Evolutionary conservation across 1,139 yeast genomes (phyloP).

Genomic region (Nematodospora anomalae): DNA sequence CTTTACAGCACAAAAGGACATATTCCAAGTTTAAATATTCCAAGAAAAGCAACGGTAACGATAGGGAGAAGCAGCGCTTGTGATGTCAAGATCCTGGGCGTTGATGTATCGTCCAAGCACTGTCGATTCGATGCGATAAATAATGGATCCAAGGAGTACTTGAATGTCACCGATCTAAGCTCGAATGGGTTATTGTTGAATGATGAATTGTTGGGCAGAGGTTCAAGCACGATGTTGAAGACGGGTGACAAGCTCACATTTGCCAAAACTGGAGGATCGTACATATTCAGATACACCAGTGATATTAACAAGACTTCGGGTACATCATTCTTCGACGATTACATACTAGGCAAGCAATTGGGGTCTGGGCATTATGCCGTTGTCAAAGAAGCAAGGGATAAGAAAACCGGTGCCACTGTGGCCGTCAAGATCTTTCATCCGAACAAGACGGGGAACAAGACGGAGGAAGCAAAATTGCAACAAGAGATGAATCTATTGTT

Average conservation of each 20-base stretch:
- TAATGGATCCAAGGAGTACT: constrained; percentile 30
- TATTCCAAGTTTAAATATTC: constrained; percentile 34
- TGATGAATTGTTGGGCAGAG: constrained; percentile 52
- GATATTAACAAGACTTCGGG: constrained; percentile 18
- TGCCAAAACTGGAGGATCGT: constrained; percentile 59
- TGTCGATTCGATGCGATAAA: constrained; percentile 49
- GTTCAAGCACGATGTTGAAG: constrained; percentile 47
- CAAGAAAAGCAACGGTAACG: constrained; percentile 32
- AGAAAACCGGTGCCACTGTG: constrained; percentile 56
- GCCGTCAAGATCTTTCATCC: constrained; percentile 82
- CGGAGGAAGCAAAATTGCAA: constrained; percentile 55
- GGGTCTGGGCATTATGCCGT: constrained; percentile 82
- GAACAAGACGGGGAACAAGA: constrained; percentile 37
- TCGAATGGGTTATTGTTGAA: constrained; percentile 70
- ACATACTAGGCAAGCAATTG: constrained; percentile 57
- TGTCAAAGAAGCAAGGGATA: constrained; percentile 66
- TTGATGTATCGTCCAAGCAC: constrained; percentile 69
- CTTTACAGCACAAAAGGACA: constrained; percentile 34
- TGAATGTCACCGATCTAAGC: constrained; percentile 58
- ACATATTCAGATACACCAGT: constrained; percentile 50
- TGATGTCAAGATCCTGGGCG: constrained; percentile 54
- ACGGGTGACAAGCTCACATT: constrained; percentile 66
- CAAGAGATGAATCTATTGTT: constrained; percentile 68
- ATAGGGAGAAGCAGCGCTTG: constrained; percentile 67
- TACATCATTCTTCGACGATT: constrained; percentile 57